A percentile compares a stretch with the other conserved stretches of the same genome.
Conservation (phyloP, 306 rosid species). For the Acacia confusa region DNA sequence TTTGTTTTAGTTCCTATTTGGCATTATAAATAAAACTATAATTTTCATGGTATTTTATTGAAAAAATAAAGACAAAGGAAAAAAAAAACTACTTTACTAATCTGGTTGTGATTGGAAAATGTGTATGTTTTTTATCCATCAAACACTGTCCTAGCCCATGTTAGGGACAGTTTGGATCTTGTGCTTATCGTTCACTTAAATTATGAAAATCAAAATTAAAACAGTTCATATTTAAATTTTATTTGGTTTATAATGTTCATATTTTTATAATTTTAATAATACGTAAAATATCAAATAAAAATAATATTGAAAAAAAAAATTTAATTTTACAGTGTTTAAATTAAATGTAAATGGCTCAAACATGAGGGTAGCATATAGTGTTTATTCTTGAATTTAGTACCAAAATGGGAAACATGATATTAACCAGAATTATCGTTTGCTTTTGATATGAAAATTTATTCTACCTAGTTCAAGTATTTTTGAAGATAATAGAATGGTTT, state of each 20-base stretch:
- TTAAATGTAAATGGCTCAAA: not conserved
- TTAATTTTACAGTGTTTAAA: not conserved
- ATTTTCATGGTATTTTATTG: not conserved
- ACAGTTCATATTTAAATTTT: not conserved
- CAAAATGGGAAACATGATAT: not conserved
- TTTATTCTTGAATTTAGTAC: not conserved
- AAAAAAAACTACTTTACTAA: too few species aligned
- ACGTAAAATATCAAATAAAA: not conserved
- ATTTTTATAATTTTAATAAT: not conserved
- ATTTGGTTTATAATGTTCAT: not conserved
- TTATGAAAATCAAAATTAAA: not conserved
- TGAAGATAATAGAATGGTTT: not conserved
- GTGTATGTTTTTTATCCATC: not conserved
- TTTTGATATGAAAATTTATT: not conserved
- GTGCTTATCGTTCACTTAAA: not conserved
- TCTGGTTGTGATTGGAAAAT: not conserved
- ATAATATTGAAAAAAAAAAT: not conserved
- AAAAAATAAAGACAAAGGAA: not conserved
- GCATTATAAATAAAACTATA: not conserved
- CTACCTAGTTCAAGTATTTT: not conserved
- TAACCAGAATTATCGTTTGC: not conserved
- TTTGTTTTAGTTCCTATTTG: constrained; percentile 18
- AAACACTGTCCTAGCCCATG: not conserved
- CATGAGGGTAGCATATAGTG: not conserved
- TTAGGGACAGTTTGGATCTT: not conserved